Percentiles rank a stretch among this genome's conserved stretches.
Conservation (phyloP, 768 basidiomycete genomes). For the Leccinum fibrillosum region DNA sequence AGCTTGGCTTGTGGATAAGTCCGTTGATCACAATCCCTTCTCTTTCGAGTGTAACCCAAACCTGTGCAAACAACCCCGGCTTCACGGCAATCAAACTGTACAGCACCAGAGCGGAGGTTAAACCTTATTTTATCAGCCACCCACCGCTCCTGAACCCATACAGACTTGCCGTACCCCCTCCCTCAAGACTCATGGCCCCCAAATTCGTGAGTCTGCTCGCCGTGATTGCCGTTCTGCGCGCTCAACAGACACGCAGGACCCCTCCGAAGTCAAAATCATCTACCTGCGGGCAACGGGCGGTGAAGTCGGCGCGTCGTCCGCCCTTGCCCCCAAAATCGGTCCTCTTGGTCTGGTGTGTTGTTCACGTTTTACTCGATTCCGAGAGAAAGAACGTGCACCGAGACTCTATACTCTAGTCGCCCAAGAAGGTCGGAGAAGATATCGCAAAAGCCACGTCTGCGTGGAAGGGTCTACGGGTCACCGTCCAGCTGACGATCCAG, state of each 20-base stretch:
- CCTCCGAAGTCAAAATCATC: constrained; percentile 98
- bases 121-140: constrained; percentile 50
- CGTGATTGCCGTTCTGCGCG: background rate
- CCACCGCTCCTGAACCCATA: constrained; percentile 1
- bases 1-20: constrained; percentile 23
- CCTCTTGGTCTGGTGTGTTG: constrained; percentile 93
- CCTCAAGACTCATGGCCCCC: constrained; percentile 59
- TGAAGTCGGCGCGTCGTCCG: constrained; percentile 98
- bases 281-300: constrained; percentile 98
- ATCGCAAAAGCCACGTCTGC: constrained; percentile 97
- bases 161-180: background rate
- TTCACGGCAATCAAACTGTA: constrained; percentile 41
- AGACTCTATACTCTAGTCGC: constrained; percentile 59
- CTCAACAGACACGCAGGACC: constrained; percentile 63
- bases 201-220: constrained; percentile 56
- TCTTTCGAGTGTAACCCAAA: constrained; percentile 26
- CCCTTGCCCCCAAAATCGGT: constrained; percentile 99
- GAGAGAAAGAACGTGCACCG: constrained; percentile 7
- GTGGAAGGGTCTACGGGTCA: constrained; percentile 99
- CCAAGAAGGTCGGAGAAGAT: constrained; percentile 99
- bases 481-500: constrained; percentile 98
- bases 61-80: constrained; percentile 33
- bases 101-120: constrained; percentile 49
- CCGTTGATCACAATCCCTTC: no score
- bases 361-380: background rate